Evolutionary conservation across 257 asterid genomes (phyloP).

Genomic region (Solanum commersonii): DNA sequence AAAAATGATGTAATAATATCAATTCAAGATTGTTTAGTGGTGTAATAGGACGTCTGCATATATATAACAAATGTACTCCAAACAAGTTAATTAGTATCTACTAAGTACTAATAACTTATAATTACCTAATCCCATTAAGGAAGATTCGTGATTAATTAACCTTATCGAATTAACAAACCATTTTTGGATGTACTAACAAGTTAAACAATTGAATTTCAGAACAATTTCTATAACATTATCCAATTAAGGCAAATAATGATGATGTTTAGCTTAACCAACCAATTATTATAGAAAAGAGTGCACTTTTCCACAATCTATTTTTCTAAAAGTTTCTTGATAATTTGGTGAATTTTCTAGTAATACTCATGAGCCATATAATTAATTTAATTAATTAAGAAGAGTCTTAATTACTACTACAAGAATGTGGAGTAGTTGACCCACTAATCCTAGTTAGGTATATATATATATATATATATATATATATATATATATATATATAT

Average conservation of each 20-base stretch:
- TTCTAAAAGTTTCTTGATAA: neutral
- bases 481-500: neutral
- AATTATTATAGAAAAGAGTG: neutral
- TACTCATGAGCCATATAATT: neutral
- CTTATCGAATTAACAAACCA: neutral
- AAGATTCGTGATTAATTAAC: neutral
- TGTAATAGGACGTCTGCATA: too few relatives aligned
- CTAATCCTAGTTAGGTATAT: constrained; percentile 1
- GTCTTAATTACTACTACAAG: neutral
- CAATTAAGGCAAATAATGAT: neutral
- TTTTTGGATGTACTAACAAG: neutral
- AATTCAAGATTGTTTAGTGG: too few relatives aligned
- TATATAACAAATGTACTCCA: neutral
- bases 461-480: neutral
- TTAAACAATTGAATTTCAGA: neutral
- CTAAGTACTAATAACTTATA: neutral
- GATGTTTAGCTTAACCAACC: neutral
- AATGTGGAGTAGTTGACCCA: constrained; percentile 41
- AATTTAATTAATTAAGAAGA: neutral
- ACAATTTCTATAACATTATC: neutral
- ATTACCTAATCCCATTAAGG: neutral
- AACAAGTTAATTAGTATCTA: neutral
- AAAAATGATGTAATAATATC: too few relatives aligned
- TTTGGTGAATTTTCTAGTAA: neutral
- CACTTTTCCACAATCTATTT: neutral